Evolutionary conservation across 2,329 filamentous ascomycete genomes (phyloP), one percentile per base, ranked within the genome.

Genomic region (Colletotrichum melonis): DNA sequence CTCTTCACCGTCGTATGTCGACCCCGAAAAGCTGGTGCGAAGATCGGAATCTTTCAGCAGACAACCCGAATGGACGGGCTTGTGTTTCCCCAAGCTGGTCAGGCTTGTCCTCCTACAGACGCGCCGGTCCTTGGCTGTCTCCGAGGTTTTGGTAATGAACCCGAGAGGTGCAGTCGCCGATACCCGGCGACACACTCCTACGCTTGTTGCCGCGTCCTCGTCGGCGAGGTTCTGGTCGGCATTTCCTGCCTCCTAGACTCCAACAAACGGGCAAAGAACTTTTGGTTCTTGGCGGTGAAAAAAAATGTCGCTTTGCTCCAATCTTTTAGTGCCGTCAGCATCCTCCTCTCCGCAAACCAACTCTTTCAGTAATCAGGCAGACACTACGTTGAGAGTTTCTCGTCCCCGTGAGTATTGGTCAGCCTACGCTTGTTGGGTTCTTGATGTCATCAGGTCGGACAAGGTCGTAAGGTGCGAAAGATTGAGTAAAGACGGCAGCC

Each of bases 251-350:
- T 26, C 30, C 22, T n/a, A 22, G 2, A 26, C 26, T 38, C 30
- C 22, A 19, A 22, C 4, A 26, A 32, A n/a, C 30, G 28, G 6
- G n/a, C 24, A 22, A 5, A 19, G 16, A 24, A 28, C 16, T 49
- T 26, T 64, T 49, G 46, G 24, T 24, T 24, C 55, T 38, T 46
- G 55, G 67, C 30, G 12, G 42, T 49, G 19, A 55, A 49, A 59
- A 64, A 26, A 64, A 26, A 64, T 22, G 7, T 5, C n/a, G n/a
- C 12, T 24, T 9, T 28, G 32, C 55, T 69, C 67, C 59, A 65
- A 5, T 60, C 22, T 32, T 28, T 32, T 59, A 54, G 57, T 54
- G 58, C 42, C n/a, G 70, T 72, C 70, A 72, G 66, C 59, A 72
- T 72, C 66, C 42, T 69, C 35, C 59, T 69, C 42, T 32, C 54